Evolutionary conservation across 352 stramenopile species (phyloP).

Genomic region (Pythium grandisporangium): DNA sequence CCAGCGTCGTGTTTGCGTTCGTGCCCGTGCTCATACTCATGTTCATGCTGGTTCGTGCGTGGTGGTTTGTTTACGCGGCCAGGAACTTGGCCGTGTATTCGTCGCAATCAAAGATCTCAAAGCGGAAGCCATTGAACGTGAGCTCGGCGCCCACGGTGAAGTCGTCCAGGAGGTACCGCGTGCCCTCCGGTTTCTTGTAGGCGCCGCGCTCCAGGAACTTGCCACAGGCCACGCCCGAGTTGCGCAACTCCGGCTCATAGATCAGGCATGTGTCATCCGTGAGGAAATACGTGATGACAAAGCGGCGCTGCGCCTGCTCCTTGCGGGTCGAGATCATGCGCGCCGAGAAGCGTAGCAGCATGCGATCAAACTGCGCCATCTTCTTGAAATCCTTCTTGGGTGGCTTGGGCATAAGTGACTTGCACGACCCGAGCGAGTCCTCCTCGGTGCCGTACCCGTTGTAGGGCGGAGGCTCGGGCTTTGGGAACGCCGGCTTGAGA

Average conservation of each 20-base stretch:
- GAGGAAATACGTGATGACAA: conserved; percentile 80
- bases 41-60: too few species aligned
- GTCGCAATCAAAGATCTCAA: conserved; percentile 70
- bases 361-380: conserved; percentile 68
- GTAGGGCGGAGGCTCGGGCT: conserved; percentile 50
- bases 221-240: conserved; percentile 72
- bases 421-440: conserved; percentile 61
- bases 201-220: conserved; percentile 78
- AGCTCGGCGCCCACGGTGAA: conserved; percentile 52
- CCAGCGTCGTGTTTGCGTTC: too few species aligned
- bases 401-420: conserved; percentile 53
- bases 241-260: conserved; percentile 70
- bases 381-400: conserved; percentile 77
- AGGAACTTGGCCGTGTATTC: conserved; percentile 83
- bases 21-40: too few species aligned
- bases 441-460: conserved; percentile 73
- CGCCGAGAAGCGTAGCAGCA: conserved; percentile 63
- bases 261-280: conserved; percentile 69
- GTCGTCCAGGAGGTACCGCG: conserved; percentile 45
- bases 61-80: too few species aligned
- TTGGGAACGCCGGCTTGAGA: conserved; percentile 36
- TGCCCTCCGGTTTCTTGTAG: conserved; percentile 56
- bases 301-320: conserved; percentile 66
- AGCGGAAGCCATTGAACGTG: conserved; percentile 56
- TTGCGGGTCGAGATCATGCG: conserved; percentile 67